phyloP scores from a whole-genome alignment of 495 filamentous ascomycete species.

The Copromyces sp. region DNA sequence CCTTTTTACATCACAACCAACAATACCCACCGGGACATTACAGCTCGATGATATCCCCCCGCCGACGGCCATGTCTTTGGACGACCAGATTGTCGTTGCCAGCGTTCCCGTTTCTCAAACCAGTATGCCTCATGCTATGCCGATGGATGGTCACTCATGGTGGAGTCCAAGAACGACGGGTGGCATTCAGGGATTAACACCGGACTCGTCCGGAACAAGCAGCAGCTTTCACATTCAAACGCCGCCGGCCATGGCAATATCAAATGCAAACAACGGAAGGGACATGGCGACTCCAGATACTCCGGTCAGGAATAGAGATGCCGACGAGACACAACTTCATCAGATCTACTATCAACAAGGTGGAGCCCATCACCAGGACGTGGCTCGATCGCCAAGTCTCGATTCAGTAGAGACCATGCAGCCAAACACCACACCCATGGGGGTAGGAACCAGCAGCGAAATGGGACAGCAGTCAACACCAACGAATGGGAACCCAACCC shows the following conservation, averaged over 20 bases:
- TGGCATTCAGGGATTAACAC: conserved; percentile 9
- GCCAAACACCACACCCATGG: neutral
- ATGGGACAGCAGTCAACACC: neutral
- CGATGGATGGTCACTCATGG: conserved; percentile 10
- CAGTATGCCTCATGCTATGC: conserved; percentile 1
- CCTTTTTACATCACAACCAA: conserved; percentile 9
- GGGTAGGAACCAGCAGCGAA: neutral
- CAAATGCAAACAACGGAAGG: neutral
- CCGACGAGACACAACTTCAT: neutral
- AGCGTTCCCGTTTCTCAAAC: conserved; percentile 4
- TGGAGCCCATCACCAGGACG: neutral
- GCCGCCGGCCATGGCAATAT: neutral
- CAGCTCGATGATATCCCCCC: neutral
- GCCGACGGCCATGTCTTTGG: conserved; percentile 16
- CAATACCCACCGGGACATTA: conserved; percentile 2
- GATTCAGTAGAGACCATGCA: neutral
- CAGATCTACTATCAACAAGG: neutral
- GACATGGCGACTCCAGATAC: neutral
- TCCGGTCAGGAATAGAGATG: neutral
- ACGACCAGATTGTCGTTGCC: conserved; percentile 7
- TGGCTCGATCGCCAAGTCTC: neutral
- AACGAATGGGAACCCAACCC: neutral
- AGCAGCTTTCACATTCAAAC: conserved; percentile 6
- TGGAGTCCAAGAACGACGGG: conserved; percentile 11
- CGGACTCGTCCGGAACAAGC: conserved; percentile 1